A percentile compares a stretch with the other conserved stretches of the same genome.
Evolutionary conservation across 2,329 filamentous ascomycete species (phyloP).

Genomic region (Aureobasidium namibiae): DNA sequence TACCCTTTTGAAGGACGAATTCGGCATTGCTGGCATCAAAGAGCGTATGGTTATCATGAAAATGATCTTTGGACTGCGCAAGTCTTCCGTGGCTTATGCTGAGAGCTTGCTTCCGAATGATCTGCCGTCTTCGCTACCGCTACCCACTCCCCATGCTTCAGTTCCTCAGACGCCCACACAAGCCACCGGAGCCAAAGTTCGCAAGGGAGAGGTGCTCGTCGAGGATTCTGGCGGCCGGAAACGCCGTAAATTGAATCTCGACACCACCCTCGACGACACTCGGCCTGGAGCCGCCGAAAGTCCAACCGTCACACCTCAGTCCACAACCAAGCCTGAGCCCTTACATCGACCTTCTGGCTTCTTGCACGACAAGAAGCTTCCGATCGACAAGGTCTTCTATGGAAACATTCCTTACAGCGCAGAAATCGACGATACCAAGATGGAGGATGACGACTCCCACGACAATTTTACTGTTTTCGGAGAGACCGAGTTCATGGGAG

Average conservation of each 20-base stretch:
- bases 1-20: constrained; percentile 42
- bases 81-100: not conserved
- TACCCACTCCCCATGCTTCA: not conserved
- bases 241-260: constrained; percentile 26
- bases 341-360: constrained; percentile 7
- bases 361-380: constrained; percentile 17
- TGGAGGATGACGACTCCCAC: constrained; percentile 14
- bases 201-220: constrained; percentile 19
- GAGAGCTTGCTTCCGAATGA: not conserved
- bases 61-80: constrained; percentile 50
- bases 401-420: constrained; percentile 21
- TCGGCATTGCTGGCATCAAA: constrained; percentile 50
- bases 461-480: not conserved
- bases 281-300: not conserved
- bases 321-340: not conserved
- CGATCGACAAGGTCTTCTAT: constrained; percentile 29
- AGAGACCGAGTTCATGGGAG: constrained; percentile 20
- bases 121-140: not conserved
- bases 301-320: not conserved
- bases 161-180: not conserved
- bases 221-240: constrained; percentile 25
- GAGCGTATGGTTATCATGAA: constrained; percentile 51
- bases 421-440: constrained; percentile 16
- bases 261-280: not conserved
- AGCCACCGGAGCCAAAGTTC: not conserved